Evolutionary conservation across 345 rosid species (phyloP), one percentile per base, ranked within the genome.

Genomic region (Passiflora organensis): DNA sequence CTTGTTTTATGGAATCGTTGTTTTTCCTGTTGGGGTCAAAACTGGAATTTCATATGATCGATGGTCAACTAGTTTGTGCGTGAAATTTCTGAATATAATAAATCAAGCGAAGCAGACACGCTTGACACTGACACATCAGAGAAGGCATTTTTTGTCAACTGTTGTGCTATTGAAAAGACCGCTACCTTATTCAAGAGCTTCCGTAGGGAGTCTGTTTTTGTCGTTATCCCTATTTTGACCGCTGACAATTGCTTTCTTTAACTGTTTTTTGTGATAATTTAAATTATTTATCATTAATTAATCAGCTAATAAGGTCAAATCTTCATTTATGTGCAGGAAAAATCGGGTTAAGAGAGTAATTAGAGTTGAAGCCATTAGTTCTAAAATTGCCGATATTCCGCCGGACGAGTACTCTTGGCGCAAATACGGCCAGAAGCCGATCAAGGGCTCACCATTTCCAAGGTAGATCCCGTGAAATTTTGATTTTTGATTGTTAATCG

Each of bases 341-440:
- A 86, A 76, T 63, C 71, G 95, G 50, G 68, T 80, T 73, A 91
- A 84, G 86, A 86, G 75, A 65, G 74, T 76, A n/a, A 68, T 78
- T 12, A 77, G 95, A 47, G 99, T 91, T 6, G 91, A 94, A 52
- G 95, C 94, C 44, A 84, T 89, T 24, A 91, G 99, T 64, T 57
- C 82, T 5, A 91, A 89, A 69, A 75, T 84, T 39, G 99, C 99
- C 38, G 99, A 91, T 63, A 91, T 91, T 59, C 99, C 99, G 10
- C 66, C 91, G 16, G 99, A 91, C 57, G 99, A 89, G 56, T 78
- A 72, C 53, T 84, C 98, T 0, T 91, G 98, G 98, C 88, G 98
- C 48, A 91, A 91, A 68, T 91, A 91, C 62, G 99, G 99, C 11
- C 96, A 91, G 49, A 91, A 91, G 74, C 99, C 96, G 43, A 89